A percentile compares a stretch with the other conserved stretches of the same genome.
Conservation (phyloP, 805 yeast species). For the Grigorovia transvaalensis region DNA sequence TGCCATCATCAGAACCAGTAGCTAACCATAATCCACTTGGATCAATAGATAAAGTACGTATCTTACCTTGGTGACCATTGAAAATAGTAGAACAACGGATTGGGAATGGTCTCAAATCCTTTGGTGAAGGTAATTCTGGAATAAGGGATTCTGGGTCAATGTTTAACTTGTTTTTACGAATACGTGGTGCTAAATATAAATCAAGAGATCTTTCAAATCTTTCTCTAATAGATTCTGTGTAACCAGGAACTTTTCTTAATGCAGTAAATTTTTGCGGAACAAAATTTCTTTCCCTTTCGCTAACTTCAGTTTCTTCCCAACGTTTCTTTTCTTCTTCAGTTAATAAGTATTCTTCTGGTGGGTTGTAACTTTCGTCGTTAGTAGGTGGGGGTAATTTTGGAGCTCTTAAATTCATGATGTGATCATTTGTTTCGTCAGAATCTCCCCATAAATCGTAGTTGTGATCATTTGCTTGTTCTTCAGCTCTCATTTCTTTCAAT, state of each 20-base stretch:
- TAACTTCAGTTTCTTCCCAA: conserved; percentile 62
- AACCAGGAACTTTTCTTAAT: conserved; percentile 89
- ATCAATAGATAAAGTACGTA: conserved; percentile 74
- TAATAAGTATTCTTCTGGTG: conserved; percentile 88
- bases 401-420: conserved; percentile 85
- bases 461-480: conserved; percentile 42
- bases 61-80: conserved; percentile 73
- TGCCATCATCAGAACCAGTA: conserved; percentile 95
- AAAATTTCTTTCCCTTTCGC: conserved; percentile 69
- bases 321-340: conserved; percentile 64
- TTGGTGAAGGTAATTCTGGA: conserved; percentile 94
- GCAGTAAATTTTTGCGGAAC: conserved; percentile 74
- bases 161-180: conserved; percentile 77
- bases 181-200: conserved; percentile 91
- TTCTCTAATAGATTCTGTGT: conserved; percentile 75
- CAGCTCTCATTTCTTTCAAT: conserved; percentile 39
- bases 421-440: conserved; percentile 50
- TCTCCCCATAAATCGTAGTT: conserved; percentile 83
- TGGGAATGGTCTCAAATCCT: conserved; percentile 95
- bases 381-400: conserved; percentile 96
- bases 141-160: conserved; percentile 93
- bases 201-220: conserved; percentile 91
- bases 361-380: conserved; percentile 91
- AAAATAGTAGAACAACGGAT: conserved; percentile 75
- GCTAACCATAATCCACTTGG: conserved; percentile 93